A percentile compares a stretch with the other conserved stretches of the same genome.
These are phyloP conservation scores for Citrullus mucosospermus DNA, from an alignment of 306 rosid species.

Conservation along the genomic window DNA sequence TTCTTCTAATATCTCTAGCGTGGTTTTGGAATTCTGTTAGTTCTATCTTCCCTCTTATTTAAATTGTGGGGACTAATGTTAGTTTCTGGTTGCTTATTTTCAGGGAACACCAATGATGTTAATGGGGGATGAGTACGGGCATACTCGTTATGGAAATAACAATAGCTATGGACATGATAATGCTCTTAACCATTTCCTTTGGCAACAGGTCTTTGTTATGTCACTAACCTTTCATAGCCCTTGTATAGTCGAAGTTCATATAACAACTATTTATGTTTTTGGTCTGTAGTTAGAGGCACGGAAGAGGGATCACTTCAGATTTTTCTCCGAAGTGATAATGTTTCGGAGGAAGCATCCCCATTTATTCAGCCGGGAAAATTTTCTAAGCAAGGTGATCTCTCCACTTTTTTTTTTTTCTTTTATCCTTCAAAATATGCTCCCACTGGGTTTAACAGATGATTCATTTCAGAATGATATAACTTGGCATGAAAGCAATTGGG, in stretches of 20 bases:
- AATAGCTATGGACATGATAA: conserved; percentile 91
- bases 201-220: conserved; percentile 46
- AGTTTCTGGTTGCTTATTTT: conserved; percentile 19
- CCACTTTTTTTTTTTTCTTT: background rate
- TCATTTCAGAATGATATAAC: conserved; percentile 63
- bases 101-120: conserved; percentile 98
- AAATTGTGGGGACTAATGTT: conserved; percentile 9
- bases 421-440: background rate
- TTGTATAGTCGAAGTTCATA: conserved; percentile 13
- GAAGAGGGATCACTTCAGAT: conserved; percentile 61
- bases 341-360: conserved; percentile 41
- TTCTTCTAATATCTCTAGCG: background rate
- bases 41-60: background rate
- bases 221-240: background rate
- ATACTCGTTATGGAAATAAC: conserved; percentile 86
- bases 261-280: conserved; percentile 5
- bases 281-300: conserved; percentile 49
- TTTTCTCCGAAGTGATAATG: conserved; percentile 61
- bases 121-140: conserved; percentile 97
- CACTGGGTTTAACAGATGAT: conserved; percentile 13
- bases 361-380: conserved; percentile 45
- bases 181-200: conserved; percentile 61
- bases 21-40: background rate
- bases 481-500: conserved; percentile 96
- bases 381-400: conserved; percentile 49